Conservation (phyloP, 1,284 basidiomycete genomes). For the Rhodotorula mucilaginosa region DNA sequence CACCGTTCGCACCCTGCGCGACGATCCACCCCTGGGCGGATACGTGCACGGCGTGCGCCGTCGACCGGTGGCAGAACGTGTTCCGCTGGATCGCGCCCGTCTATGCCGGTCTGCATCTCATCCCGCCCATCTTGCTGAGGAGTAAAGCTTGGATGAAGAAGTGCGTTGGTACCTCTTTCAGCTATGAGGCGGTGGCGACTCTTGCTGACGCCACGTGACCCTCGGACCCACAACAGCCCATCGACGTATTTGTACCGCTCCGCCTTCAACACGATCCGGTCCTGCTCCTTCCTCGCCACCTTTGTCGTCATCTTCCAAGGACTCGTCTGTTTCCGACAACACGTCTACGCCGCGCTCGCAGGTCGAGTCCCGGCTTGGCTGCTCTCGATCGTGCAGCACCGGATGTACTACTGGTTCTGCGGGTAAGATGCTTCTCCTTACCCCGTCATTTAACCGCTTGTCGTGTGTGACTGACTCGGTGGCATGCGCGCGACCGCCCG, state of each 20-base stretch:
- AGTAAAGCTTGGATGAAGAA: slow-evolving; percentile 60
- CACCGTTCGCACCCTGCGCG: slow-evolving; percentile 61
- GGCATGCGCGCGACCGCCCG: slow-evolving; percentile 29
- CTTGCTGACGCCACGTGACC: not conserved
- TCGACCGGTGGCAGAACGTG: slow-evolving; percentile 75
- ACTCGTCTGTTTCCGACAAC: slow-evolving; percentile 66
- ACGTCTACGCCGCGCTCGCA: slow-evolving; percentile 53
- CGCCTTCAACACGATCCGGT: slow-evolving; percentile 71
- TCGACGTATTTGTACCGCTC: slow-evolving; percentile 57
- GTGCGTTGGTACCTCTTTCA: slow-evolving; percentile 58
- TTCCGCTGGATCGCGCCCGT: slow-evolving; percentile 75
- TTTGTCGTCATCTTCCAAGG: slow-evolving; percentile 88
- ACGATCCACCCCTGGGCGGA: slow-evolving; percentile 78
- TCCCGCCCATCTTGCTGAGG: slow-evolving; percentile 57
- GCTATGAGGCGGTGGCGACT: no score
- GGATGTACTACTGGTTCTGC: slow-evolving; percentile 38
- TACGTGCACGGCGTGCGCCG: slow-evolving; percentile 59
- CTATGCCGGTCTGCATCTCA: slow-evolving; percentile 86
- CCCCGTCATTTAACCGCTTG: no score
- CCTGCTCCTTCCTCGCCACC: slow-evolving; percentile 80
- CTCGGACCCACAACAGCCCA: slow-evolving; percentile 4
- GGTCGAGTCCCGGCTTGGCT: slow-evolving; percentile 42
- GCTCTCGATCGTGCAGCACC: slow-evolving; percentile 22
- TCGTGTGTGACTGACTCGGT: not conserved
- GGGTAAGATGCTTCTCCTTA: slow-evolving; percentile 11